Base-by-base conservation (phyloP, 331 rosid species). In the Telfairia occidentalis region DNA sequence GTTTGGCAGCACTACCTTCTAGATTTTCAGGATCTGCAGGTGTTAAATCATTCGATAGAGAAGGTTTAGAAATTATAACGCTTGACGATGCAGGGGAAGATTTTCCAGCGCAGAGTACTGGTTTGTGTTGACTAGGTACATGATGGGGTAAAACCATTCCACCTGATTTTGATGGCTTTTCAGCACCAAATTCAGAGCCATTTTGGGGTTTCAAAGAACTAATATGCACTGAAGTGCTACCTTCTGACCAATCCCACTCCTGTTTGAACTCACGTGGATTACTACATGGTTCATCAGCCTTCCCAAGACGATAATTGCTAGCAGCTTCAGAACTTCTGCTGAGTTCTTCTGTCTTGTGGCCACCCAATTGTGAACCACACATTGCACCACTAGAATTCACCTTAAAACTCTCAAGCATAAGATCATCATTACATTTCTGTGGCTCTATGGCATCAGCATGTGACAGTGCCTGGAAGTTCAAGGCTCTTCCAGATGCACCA, bases 111-210 rank as follows among this genome's bases (percentile, higher is more conserved):
- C 81, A 73, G 16, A 55, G 79, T 37, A 45, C 53, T 40, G 81
- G 48, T 85, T 88, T 95, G 57, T 71, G 85, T 43, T 78, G 80
- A 80, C 85, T 75, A 18, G 80, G 84, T 53, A 79, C 82, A 71
- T 77, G 82, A 53, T 76, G 60, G 69, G 50, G 74, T 55, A 50
- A 64, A 19, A 81, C 70, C 57, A 76, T 76, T 72, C 77, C 83
- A 72, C 78, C 89, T 5, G 88, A 78, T 73, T 79, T 88, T 57
- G 90, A 81, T 76, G 77, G 84, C 86, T 87, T 90, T 74, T 85
- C 91, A 23, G 78, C 89, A 35, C 81, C 76, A 86, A 77, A 49
- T 80, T 66, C 86, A 19, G 76, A 83, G 74, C 83, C 80, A 81
- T 84, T 84, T 86, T 86, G 87, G 46, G 78, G 65, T 80, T 86